Base-by-base conservation (phyloP, 2,329 filamentous ascomycete genomes). In the Ophiostoma perfectum region DNA sequence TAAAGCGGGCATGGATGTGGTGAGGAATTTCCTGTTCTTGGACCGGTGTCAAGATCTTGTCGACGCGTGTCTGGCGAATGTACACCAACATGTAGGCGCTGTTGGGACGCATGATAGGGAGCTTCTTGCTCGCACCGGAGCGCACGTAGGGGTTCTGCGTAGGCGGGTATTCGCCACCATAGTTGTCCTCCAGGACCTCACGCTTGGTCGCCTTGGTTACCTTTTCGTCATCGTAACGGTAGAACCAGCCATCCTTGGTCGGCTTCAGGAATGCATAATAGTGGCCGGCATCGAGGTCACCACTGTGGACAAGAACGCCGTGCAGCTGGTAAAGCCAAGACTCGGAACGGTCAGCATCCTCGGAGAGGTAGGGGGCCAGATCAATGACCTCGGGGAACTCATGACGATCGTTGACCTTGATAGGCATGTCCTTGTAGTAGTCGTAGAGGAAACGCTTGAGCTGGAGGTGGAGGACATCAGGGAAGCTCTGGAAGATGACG, bases 31-130 rank as follows among this genome's bases (percentile, higher is more conserved):
- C 90, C 2, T 90, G 85, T 72, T 90, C 84, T n/a, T 86, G 84
- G 49, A 95, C 90, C 0, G 88, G 86, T 58, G 89, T 86, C 67
- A 99, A 83, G 64, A 98, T 89, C 72, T 91, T 84, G 75, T 97
- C 91, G n/a, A 96, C 79, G 68, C 89, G 87, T 66, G 89, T 90
- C 77, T 97, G 91, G 63, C 95, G 89, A 72, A 99, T 92, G 76
- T 99, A 99, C 1, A 99, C 96, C 82, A 99, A 80, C 95, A 99
- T 99, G 82, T 99, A 99, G 5, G 95, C 96, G 77, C 93, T 99
- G 78, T 88, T 89, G 70, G 88, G 86, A 67, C 87, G 83, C 79
- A 89, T 84, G 74, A 87, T 78, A 1, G 86, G 85, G 3, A 39
- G 2, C 58, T 81, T 58, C 75, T 85, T 84, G 77, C 86, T 87